A percentile compares a stretch with the other conserved stretches of the same genome.
Conservation (phyloP, 164 flowering plant genomes). For the Vitis labrusca region DNA sequence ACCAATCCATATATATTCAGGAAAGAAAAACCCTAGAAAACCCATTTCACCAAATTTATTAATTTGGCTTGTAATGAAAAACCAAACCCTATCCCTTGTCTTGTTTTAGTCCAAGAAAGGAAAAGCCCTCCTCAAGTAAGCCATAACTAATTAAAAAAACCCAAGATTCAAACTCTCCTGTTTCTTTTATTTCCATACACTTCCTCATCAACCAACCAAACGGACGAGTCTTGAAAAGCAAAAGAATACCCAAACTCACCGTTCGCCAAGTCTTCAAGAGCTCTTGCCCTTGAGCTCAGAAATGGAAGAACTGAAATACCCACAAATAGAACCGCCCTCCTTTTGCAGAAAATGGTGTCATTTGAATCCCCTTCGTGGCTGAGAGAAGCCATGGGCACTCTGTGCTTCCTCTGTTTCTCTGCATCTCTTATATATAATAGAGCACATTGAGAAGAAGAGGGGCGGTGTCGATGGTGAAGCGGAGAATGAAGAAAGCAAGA, state of each 20-base stretch:
- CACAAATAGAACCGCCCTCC: slow-evolving; percentile 56
- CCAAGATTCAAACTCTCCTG: neutral
- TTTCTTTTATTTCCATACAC: neutral
- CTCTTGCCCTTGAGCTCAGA: slow-evolving; percentile 45
- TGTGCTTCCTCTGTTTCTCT: slow-evolving; percentile 17
- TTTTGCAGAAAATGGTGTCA: slow-evolving; percentile 25
- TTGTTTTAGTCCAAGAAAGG: neutral
- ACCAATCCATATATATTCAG: neutral
- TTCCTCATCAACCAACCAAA: neutral
- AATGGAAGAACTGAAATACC: slow-evolving; percentile 69
- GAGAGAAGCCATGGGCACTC: slow-evolving; percentile 30
- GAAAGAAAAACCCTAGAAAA: neutral
- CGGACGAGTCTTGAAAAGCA: neutral
- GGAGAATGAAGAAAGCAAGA: slow-evolving; percentile 33
- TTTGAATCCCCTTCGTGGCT: slow-evolving; percentile 19
- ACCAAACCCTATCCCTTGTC: neutral
- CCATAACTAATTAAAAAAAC: neutral
- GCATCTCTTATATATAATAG: slow-evolving; percentile 21
- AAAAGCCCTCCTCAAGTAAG: neutral
- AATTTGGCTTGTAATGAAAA: neutral
- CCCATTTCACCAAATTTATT: slow-evolving; percentile 13
- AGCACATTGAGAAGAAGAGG: slow-evolving; percentile 20
- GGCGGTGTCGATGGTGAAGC: slow-evolving; percentile 11
- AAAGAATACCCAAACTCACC: slow-evolving; percentile 26
- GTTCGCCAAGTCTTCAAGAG: slow-evolving; percentile 35